Evolutionary conservation across 257 asterid species (phyloP).

Genomic region (Thymus mandschuricus): DNA sequence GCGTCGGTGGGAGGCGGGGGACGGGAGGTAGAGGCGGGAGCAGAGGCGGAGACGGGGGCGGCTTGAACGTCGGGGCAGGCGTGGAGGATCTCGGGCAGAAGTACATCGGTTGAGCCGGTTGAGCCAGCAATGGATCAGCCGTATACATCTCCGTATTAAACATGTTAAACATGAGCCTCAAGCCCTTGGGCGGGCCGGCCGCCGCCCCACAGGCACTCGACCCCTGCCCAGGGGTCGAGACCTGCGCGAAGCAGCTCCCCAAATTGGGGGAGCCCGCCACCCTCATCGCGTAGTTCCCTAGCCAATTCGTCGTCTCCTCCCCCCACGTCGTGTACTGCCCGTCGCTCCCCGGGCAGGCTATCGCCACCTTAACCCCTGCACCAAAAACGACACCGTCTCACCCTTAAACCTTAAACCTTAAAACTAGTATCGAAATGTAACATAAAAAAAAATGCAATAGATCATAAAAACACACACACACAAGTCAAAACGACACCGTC

Average conservation of each 20-base stretch:
- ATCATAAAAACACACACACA: too few relatives aligned
- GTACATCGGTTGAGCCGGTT: slow-evolving; percentile 72
- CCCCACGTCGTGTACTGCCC: slow-evolving; percentile 61
- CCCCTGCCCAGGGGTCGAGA: slow-evolving; percentile 52
- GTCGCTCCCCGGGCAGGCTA: slow-evolving; percentile 77
- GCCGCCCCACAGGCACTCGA: slow-evolving; percentile 58
- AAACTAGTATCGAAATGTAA: not conserved
- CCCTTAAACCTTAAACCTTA: not conserved
- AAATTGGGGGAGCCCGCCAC: slow-evolving; percentile 74
- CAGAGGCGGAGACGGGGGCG: slow-evolving; percentile 36
- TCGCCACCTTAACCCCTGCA: slow-evolving; percentile 71
- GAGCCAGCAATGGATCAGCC: slow-evolving; percentile 77
- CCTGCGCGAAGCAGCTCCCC: slow-evolving; percentile 67
- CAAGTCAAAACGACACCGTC: too few relatives aligned
- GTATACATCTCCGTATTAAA: slow-evolving; percentile 70
- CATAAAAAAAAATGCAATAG: not conserved
- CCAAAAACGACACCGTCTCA: not conserved
- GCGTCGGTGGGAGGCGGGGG: slow-evolving; percentile 47
- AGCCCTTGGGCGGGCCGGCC: slow-evolving; percentile 58
- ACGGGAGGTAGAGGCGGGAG: slow-evolving; percentile 40
- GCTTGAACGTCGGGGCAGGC: slow-evolving; percentile 33
- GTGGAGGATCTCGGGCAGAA: slow-evolving; percentile 56
- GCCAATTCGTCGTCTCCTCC: slow-evolving; percentile 77
- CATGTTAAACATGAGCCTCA: slow-evolving; percentile 57
- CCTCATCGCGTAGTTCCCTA: slow-evolving; percentile 68